Conservation (phyloP, 805 yeast species). For the Starmerella apis region DNA sequence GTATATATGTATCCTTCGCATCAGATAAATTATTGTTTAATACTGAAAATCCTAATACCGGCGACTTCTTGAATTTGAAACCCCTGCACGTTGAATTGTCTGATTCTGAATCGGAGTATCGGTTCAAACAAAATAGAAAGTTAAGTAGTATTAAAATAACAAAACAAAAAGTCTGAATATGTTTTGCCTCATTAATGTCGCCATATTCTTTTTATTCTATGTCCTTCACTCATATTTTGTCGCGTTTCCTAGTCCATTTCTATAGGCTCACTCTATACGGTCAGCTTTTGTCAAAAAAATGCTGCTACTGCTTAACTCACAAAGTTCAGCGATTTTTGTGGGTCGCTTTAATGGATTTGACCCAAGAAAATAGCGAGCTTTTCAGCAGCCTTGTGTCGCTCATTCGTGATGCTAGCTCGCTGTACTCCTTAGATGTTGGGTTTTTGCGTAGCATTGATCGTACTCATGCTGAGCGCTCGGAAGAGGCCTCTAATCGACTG, state of each 20-base stretch:
- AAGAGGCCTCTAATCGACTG: constrained; percentile 29
- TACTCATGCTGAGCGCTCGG: constrained; percentile 36
- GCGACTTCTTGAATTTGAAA: no score
- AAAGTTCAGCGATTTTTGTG: not conserved
- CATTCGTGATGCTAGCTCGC: constrained; percentile 55
- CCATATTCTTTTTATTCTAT: no score
- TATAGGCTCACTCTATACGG: not conserved
- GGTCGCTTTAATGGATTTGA: constrained; percentile 18
- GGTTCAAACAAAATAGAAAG: no score
- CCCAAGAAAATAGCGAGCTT: constrained; percentile 23
- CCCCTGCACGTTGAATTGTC: no score
- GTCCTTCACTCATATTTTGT: no score
- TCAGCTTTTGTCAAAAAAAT: not conserved
- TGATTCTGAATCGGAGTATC: no score
- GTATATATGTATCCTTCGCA: not conserved
- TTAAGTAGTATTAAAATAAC: no score
- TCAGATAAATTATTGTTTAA: no score
- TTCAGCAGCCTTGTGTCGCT: constrained; percentile 45
- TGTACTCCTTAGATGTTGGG: constrained; percentile 71
- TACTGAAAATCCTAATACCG: no score
- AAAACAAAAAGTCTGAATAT: no score
- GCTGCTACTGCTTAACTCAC: not conserved
- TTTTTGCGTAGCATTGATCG: constrained; percentile 58
- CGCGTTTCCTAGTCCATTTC: not conserved
- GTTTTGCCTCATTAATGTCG: no score